A percentile compares a stretch with the other conserved stretches of the same genome.
Evolutionary conservation across 495 filamentous ascomycete species (phyloP).

Genomic region (Echria macrotheca): DNA sequence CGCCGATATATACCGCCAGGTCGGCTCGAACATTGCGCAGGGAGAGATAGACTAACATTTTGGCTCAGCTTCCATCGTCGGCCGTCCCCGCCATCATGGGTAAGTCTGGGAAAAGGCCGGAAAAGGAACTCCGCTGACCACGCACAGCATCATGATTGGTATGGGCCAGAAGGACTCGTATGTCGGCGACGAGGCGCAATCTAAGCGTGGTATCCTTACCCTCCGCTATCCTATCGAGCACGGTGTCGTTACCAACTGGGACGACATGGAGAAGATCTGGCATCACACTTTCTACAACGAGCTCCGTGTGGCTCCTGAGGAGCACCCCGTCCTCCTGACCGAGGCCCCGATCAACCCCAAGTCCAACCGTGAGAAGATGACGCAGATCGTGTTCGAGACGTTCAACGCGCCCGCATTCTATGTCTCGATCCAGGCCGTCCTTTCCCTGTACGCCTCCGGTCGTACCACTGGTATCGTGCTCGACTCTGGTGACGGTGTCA

Average conservation of each 20-base stretch:
- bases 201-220: constrained; percentile 98
- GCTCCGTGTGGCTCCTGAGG: constrained; percentile 98
- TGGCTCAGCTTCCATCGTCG: constrained; percentile 88
- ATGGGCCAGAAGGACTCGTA: constrained; percentile 99
- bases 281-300: constrained; percentile 99
- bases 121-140: constrained; percentile 22
- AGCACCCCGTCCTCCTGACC: constrained; percentile 98
- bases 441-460: constrained; percentile 98
- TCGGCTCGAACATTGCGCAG: no score
- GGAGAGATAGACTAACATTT: constrained; percentile 16
- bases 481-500: constrained; percentile 99
- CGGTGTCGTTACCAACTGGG: constrained; percentile 99
- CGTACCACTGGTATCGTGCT: constrained; percentile 99
- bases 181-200: constrained; percentile 98
- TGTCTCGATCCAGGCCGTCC: constrained; percentile 99
- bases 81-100: constrained; percentile 99
- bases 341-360: constrained; percentile 99
- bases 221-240: constrained; percentile 99
- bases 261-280: constrained; percentile 99
- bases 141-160: constrained; percentile 97
- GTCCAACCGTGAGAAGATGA: constrained; percentile 99
- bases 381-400: constrained; percentile 99
- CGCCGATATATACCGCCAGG: neutral
- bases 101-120: constrained; percentile 46
- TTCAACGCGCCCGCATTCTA: constrained; percentile 99